phyloP scores from a whole-genome alignment of 192 early-diverging fungal species.

The Ambispora gerdemannii region DNA sequence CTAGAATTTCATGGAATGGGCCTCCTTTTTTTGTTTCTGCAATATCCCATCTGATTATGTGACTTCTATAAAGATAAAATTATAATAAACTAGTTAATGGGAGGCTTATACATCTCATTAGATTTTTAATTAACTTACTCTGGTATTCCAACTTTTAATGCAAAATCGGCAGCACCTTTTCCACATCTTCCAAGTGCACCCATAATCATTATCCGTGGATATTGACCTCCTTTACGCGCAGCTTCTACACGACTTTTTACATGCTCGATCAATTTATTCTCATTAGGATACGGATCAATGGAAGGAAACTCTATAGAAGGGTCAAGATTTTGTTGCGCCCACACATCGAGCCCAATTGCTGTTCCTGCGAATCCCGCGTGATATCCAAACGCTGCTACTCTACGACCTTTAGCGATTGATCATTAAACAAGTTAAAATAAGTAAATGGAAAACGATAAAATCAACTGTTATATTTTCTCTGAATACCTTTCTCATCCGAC shows the following conservation, averaged over 20 bases:
- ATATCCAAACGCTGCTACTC: slow-evolving; percentile 97
- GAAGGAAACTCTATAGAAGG: slow-evolving; percentile 60
- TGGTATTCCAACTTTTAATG: slow-evolving; percentile 76
- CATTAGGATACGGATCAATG: slow-evolving; percentile 82
- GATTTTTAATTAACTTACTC: slow-evolving; percentile 46
- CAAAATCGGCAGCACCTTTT: slow-evolving; percentile 81
- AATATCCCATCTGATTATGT: slow-evolving; percentile 95
- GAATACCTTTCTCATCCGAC: slow-evolving; percentile 62
- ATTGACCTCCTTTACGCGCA: slow-evolving; percentile 55
- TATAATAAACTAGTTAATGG: too few relatives aligned
- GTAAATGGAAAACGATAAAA: neutral
- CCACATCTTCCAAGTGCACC: slow-evolving; percentile 96
- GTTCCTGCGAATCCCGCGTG: slow-evolving; percentile 95
- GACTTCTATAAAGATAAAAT: slow-evolving; percentile 36
- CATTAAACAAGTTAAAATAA: too few relatives aligned
- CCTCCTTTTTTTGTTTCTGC: slow-evolving; percentile 89
- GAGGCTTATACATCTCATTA: too few relatives aligned
- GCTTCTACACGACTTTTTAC: slow-evolving; percentile 58
- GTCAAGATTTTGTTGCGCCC: slow-evolving; percentile 75
- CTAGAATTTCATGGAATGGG: slow-evolving; percentile 87
- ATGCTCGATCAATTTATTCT: slow-evolving; percentile 70
- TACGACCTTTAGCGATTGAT: slow-evolving; percentile 71
- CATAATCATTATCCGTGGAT: slow-evolving; percentile 94
- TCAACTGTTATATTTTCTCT: neutral
- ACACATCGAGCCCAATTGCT: slow-evolving; percentile 88